phyloP scores from a whole-genome alignment of 495 filamentous ascomycete species.

The Penicillium soppii region DNA sequence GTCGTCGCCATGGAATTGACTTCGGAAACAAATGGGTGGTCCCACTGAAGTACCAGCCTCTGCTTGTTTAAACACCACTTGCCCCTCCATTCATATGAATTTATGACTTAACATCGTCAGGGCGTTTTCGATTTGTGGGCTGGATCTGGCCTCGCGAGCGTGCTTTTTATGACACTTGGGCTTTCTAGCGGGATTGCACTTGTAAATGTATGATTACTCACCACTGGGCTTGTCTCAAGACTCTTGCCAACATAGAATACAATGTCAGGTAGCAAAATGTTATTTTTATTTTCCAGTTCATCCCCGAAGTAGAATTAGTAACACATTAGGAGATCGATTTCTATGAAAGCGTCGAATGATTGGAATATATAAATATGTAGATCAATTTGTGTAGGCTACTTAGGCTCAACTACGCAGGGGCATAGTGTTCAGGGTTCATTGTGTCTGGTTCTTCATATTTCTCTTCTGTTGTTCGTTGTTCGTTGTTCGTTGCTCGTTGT shows the following conservation, averaged over 20 bases:
- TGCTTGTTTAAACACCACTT: conserved; percentile 1
- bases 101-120: conserved; percentile 7
- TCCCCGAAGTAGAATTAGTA: too few relatives aligned
- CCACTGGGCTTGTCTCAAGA: neutral
- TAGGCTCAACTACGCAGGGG: too few relatives aligned
- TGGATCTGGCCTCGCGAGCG: neutral
- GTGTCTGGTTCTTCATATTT: too few relatives aligned
- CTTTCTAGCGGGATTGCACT: neutral
- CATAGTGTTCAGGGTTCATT: too few relatives aligned
- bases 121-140: conserved; percentile 4
- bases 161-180: conserved; percentile 3
- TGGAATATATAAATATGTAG: too few relatives aligned
- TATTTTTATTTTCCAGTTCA: too few relatives aligned
- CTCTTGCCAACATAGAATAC: neutral
- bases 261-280: neutral
- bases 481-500: too few relatives aligned
- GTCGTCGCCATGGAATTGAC: conserved; percentile 74
- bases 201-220: conserved; percentile 11
- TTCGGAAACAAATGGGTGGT: conserved; percentile 86
- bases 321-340: too few relatives aligned
- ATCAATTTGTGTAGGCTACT: too few relatives aligned
- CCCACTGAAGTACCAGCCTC: conserved; percentile 37
- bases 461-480: too few relatives aligned
- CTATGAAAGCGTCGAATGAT: too few relatives aligned
- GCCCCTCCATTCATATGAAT: neutral